These are phyloP conservation scores for Cytospora piceicola DNA, from an alignment of 2,329 filamentous ascomycete genomes.

Conservation along the genomic window DNA sequence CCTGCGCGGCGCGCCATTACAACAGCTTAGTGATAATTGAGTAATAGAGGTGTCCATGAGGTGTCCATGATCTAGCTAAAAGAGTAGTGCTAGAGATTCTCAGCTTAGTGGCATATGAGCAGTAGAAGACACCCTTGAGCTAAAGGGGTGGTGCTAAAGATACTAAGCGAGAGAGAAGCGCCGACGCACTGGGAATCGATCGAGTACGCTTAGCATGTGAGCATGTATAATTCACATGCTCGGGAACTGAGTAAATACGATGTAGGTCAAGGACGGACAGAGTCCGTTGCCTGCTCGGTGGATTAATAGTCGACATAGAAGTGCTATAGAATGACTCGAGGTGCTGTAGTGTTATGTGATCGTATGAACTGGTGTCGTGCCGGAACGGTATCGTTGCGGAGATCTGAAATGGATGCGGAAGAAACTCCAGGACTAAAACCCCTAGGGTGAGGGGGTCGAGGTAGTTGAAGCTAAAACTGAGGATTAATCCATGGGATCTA, in stretches of 20 bases:
- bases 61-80: background rate
- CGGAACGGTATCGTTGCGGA: background rate
- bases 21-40: no score
- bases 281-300: no score
- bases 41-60: background rate
- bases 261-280: background rate
- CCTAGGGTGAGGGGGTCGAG: no score
- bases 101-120: no score
- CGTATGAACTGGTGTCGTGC: background rate
- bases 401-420: background rate
- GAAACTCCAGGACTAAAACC: background rate
- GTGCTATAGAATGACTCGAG: background rate
- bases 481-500: background rate
- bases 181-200: background rate
- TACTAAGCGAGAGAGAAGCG: background rate
- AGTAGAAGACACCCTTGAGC: no score
- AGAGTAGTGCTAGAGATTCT: background rate
- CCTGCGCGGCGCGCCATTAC: no score
- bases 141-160: background rate
- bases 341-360: background rate
- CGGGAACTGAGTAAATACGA: background rate
- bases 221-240: background rate
- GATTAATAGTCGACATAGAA: no score
- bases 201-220: background rate
- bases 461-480: background rate